Percentiles rank a stretch among this genome's conserved stretches.
phyloP scores from a whole-genome alignment of 352 stramenopile genomes.

The Pythium oligandrum region DNA sequence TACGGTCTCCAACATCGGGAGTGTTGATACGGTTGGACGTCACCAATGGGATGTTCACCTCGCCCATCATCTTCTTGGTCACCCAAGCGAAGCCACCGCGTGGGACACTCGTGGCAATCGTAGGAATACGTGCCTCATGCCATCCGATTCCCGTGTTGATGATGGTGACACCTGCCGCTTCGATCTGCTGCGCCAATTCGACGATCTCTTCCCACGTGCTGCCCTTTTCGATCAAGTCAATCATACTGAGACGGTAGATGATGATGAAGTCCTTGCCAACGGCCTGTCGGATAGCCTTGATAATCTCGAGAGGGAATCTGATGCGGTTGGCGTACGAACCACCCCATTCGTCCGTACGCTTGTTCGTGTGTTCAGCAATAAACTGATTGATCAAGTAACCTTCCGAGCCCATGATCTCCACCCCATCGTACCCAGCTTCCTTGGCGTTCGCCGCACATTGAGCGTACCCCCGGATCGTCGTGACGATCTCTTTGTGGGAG shows the following conservation, averaged over 20 bases:
- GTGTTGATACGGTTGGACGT: slow-evolving; percentile 98
- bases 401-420: slow-evolving; percentile 98
- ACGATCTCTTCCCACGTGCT: slow-evolving; percentile 87
- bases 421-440: slow-evolving; percentile 96
- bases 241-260: slow-evolving; percentile 95
- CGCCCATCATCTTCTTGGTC: slow-evolving; percentile 88
- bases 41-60: slow-evolving; percentile 90
- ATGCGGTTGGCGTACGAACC: slow-evolving; percentile 93
- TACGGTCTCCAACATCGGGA: slow-evolving; percentile 84
- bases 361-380: slow-evolving; percentile 93
- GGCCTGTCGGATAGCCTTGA: slow-evolving; percentile 83
- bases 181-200: slow-evolving; percentile 86
- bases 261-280: slow-evolving; percentile 97
- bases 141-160: slow-evolving; percentile 99
- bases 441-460: slow-evolving; percentile 72
- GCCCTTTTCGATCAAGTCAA: slow-evolving; percentile 94
- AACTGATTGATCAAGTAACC: slow-evolving; percentile 99
- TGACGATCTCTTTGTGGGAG: slow-evolving; percentile 66
- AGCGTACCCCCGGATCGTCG: slow-evolving; percentile 93
- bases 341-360: slow-evolving; percentile 93
- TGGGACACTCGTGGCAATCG: slow-evolving; percentile 95
- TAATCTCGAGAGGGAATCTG: slow-evolving; percentile 92
- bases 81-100: slow-evolving; percentile 93
- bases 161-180: slow-evolving; percentile 92
- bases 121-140: slow-evolving; percentile 97